A percentile compares a stretch with the other conserved stretches of the same genome.
phyloP scores from a whole-genome alignment of 352 stramenopile species.

The Globisporangium camurandrum region DNA sequence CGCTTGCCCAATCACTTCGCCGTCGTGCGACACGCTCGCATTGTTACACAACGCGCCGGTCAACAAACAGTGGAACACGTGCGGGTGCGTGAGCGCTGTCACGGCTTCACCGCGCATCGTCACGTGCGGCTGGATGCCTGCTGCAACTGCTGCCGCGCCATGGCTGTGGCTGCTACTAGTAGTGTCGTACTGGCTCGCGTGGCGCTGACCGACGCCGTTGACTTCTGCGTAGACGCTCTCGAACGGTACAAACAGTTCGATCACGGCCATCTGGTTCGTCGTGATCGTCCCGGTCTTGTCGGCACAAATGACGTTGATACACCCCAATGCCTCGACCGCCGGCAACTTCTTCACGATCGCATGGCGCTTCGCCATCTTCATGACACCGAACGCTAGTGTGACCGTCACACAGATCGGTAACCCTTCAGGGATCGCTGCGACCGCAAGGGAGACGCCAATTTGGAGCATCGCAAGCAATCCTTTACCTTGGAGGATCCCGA shows the following conservation, averaged over 20 bases:
- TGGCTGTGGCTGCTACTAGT: not conserved
- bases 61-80: conserved; percentile 70
- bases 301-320: conserved; percentile 89
- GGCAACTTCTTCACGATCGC: conserved; percentile 87
- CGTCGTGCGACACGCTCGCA: conserved; percentile 40
- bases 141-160: not conserved
- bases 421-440: conserved; percentile 73
- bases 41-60: conserved; percentile 79
- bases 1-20: conserved; percentile 74
- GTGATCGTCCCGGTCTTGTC: conserved; percentile 96
- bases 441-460: conserved; percentile 89
- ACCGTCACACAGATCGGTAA: conserved; percentile 80
- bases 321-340: conserved; percentile 78
- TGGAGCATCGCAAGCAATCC: conserved; percentile 94
- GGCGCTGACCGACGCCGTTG: conserved; percentile 39
- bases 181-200: not conserved
- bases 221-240: conserved; percentile 67
- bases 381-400: conserved; percentile 69
- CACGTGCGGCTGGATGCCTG: conserved; percentile 20
- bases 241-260: conserved; percentile 76
- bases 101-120: conserved; percentile 58
- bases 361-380: conserved; percentile 84
- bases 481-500: conserved; percentile 89
- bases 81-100: conserved; percentile 48
- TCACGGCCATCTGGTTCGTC: conserved; percentile 83